These are phyloP conservation scores for Cinchona pubescens DNA, from an alignment of 257 asterid species.

Conservation along the genomic window DNA sequence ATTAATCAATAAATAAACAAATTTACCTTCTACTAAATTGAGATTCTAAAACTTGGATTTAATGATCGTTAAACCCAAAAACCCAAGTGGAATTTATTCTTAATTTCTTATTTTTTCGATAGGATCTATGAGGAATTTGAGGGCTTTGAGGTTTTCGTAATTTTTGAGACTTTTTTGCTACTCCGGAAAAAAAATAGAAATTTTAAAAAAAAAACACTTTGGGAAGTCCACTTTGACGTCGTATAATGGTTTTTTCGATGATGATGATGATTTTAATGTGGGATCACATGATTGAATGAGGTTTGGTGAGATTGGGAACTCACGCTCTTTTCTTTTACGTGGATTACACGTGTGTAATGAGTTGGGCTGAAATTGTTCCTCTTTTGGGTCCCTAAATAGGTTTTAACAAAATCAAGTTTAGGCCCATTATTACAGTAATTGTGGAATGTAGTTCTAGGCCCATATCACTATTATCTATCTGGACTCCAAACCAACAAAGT, in stretches of 20 bases:
- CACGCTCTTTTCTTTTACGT: not conserved
- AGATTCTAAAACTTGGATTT: constrained; percentile 6
- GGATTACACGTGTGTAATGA: not conserved
- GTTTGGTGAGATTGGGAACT: not conserved
- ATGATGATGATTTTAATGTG: not conserved
- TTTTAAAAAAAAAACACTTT: no score
- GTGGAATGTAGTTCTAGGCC: no score
- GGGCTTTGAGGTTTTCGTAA: not conserved
- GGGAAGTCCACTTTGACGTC: constrained; percentile 1
- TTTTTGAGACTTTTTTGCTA: no score
- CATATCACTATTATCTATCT: no score
- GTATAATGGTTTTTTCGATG: not conserved
- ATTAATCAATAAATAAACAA: not conserved
- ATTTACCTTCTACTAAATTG: not conserved
- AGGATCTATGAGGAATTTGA: not conserved
- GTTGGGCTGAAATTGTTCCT: not conserved
- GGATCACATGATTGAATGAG: not conserved
- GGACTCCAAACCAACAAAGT: no score
- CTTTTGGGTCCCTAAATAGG: no score
- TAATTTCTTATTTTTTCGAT: not conserved
- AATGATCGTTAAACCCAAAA: not conserved
- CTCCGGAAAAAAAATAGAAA: not conserved
- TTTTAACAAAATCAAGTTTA: no score
- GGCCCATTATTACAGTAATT: no score
- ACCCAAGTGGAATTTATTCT: not conserved